phyloP scores from a whole-genome alignment of 352 stramenopile species.

The Pythium biforme region DNA sequence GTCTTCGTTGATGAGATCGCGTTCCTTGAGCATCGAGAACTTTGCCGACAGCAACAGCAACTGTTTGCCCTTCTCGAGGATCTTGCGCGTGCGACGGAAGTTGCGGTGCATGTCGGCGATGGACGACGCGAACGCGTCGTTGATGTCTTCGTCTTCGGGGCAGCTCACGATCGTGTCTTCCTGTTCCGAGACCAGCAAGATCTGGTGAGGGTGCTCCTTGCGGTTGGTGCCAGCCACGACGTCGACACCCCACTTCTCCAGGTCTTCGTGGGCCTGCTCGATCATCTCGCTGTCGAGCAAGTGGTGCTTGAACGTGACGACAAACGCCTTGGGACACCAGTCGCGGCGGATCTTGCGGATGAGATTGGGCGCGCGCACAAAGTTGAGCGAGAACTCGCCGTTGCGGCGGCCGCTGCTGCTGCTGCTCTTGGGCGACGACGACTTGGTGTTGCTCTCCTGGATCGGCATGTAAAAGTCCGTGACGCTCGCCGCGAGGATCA shows the following conservation, averaged over 20 bases:
- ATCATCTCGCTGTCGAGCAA: slow-evolving; percentile 70
- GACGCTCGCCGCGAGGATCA: slow-evolving; percentile 73
- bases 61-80: slow-evolving; percentile 76
- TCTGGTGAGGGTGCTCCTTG: slow-evolving; percentile 47
- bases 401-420: slow-evolving; percentile 23
- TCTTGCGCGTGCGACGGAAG: slow-evolving; percentile 69
- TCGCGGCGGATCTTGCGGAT: slow-evolving; percentile 80
- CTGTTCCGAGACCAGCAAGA: slow-evolving; percentile 79
- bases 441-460: slow-evolving; percentile 25
- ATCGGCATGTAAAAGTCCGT: slow-evolving; percentile 79
- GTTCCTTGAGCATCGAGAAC: slow-evolving; percentile 88
- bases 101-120: slow-evolving; percentile 75
- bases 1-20: slow-evolving; percentile 84
- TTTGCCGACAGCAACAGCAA: slow-evolving; percentile 81
- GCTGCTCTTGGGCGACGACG: slow-evolving; percentile 15
- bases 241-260: slow-evolving; percentile 82
- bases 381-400: slow-evolving; percentile 74
- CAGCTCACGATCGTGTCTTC: slow-evolving; percentile 81
- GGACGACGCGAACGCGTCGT: slow-evolving; percentile 72
- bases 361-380: slow-evolving; percentile 75
- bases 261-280: slow-evolving; percentile 57
- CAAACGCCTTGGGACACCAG: slow-evolving; percentile 77
- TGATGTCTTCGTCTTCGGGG: slow-evolving; percentile 73
- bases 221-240: slow-evolving; percentile 70
- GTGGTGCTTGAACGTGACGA: slow-evolving; percentile 79